Evolutionary conservation across 345 rosid genomes (phyloP).

Genomic region (Cardiospermum halicacabum): DNA sequence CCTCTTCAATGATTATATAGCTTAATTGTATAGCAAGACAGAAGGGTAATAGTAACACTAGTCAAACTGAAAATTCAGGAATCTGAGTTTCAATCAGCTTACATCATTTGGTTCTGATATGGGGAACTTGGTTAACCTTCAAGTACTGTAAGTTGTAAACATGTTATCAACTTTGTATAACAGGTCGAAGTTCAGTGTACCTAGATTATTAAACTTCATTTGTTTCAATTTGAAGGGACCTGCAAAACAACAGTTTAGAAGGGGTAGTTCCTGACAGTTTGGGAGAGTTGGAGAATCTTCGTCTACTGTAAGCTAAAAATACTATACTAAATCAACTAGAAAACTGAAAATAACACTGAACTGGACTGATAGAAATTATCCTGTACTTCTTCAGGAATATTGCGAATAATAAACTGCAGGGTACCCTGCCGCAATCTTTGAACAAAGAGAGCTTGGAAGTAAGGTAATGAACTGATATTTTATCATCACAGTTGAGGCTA

Average conservation of each 20-base stretch:
- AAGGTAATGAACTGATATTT: constrained; percentile 39
- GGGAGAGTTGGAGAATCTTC: constrained; percentile 67
- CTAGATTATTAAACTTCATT: not conserved
- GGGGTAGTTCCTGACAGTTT: constrained; percentile 71
- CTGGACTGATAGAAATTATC: constrained; percentile 4
- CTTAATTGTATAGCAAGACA: constrained; percentile 1
- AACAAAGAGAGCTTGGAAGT: constrained; percentile 63
- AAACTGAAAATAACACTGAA: not conserved
- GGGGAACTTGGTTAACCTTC: constrained; percentile 57
- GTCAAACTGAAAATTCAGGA: constrained; percentile 39
- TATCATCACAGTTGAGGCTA: not conserved
- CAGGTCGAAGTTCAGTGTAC: not conserved
- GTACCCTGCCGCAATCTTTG: constrained; percentile 66
- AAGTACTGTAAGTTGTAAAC: constrained; percentile 61
- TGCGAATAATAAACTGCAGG: constrained; percentile 73
- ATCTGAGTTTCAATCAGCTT: constrained; percentile 76
- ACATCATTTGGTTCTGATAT: constrained; percentile 67
- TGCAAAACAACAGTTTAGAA: constrained; percentile 71
- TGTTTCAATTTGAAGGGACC: constrained; percentile 47
- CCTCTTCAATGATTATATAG: not conserved
- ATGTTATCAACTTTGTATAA: not conserved
- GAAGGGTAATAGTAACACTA: constrained; percentile 8
- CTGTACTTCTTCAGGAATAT: constrained; percentile 52
- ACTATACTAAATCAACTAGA: not conserved
- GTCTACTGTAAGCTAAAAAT: constrained; percentile 54